Evolutionary conservation across 1,139 yeast species (phyloP).

Genomic region (Candida frijolesensis): DNA sequence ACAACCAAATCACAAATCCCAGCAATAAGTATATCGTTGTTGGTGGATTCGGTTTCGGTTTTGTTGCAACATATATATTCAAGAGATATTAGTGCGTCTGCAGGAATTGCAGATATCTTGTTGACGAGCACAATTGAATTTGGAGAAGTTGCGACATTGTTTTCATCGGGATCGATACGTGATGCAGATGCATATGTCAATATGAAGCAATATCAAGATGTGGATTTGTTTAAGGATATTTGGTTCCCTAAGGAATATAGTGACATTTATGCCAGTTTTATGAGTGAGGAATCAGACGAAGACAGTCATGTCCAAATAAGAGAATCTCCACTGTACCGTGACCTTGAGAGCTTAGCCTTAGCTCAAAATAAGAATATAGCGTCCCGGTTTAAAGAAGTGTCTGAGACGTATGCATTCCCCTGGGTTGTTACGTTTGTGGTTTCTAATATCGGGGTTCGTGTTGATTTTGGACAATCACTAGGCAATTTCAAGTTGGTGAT

Average conservation of each 20-base stretch:
- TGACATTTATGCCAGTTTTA: slow-evolving; percentile 7
- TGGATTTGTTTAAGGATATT: slow-evolving; percentile 79
- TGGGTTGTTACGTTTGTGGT: slow-evolving; percentile 70
- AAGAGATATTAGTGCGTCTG: slow-evolving; percentile 80
- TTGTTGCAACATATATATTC: slow-evolving; percentile 90
- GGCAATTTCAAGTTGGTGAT: slow-evolving; percentile 62
- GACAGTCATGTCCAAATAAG: background rate
- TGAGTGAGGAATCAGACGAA: slow-evolving; percentile 2
- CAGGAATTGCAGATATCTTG: slow-evolving; percentile 55
- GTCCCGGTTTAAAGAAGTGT: slow-evolving; percentile 57
- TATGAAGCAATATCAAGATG: slow-evolving; percentile 83
- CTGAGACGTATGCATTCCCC: slow-evolving; percentile 69
- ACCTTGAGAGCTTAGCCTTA: slow-evolving; percentile 20
- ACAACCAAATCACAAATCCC: slow-evolving; percentile 39
- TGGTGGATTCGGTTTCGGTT: slow-evolving; percentile 57
- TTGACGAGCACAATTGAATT: slow-evolving; percentile 42
- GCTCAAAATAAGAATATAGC: slow-evolving; percentile 47
- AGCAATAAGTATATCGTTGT: slow-evolving; percentile 40
- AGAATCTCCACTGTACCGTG: slow-evolving; percentile 3
- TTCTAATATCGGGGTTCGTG: slow-evolving; percentile 52
- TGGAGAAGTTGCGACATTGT: slow-evolving; percentile 37
- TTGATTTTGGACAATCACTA: slow-evolving; percentile 83
- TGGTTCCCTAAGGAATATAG: slow-evolving; percentile 60
- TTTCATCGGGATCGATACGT: slow-evolving; percentile 56
- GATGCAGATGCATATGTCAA: slow-evolving; percentile 68